phyloP scores from a whole-genome alignment of 495 filamentous ascomycete species.

The Aspergillus heteromorphus region DNA sequence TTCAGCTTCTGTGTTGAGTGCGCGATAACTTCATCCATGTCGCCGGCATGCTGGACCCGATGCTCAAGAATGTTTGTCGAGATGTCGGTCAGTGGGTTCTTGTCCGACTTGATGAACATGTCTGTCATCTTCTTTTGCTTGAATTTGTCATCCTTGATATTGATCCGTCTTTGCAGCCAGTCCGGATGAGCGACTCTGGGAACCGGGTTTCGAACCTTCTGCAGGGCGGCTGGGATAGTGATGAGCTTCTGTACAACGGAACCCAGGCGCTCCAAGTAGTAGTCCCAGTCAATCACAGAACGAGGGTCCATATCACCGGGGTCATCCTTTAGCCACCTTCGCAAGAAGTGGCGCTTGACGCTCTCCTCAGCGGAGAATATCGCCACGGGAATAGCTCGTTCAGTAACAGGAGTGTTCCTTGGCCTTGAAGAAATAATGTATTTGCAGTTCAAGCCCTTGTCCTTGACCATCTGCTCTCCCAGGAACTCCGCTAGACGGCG shows the following conservation, averaged over 20 bases:
- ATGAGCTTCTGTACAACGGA: constrained; percentile 98
- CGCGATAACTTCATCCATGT: constrained; percentile 82
- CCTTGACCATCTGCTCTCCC: constrained; percentile 97
- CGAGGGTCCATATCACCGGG: constrained; percentile 89
- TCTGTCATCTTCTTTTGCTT: constrained; percentile 99
- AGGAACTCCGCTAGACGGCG: constrained; percentile 92
- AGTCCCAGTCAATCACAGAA: constrained; percentile 87
- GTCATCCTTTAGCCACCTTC: constrained; percentile 94
- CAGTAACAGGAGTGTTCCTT: constrained; percentile 85
- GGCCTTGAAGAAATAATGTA: constrained; percentile 93
- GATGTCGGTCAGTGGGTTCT: constrained; percentile 67
- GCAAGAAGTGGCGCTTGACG: constrained; percentile 81
- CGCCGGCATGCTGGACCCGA: constrained; percentile 50
- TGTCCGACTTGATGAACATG: constrained; percentile 73
- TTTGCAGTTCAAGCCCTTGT: constrained; percentile 98
- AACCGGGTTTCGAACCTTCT: constrained; percentile 92
- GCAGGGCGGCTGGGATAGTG: constrained; percentile 93
- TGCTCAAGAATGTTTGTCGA: constrained; percentile 61
- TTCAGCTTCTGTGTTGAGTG: constrained; percentile 64
- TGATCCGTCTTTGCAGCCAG: constrained; percentile 90
- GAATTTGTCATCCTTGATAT: constrained; percentile 90
- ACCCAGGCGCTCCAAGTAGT: constrained; percentile 90
- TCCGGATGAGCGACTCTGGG: constrained; percentile 91
- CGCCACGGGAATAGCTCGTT: constrained; percentile 87
- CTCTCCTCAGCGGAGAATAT: constrained; percentile 92